phyloP scores from a whole-genome alignment of 192 early-diverging fungal species.

The Coemansia sp. region DNA sequence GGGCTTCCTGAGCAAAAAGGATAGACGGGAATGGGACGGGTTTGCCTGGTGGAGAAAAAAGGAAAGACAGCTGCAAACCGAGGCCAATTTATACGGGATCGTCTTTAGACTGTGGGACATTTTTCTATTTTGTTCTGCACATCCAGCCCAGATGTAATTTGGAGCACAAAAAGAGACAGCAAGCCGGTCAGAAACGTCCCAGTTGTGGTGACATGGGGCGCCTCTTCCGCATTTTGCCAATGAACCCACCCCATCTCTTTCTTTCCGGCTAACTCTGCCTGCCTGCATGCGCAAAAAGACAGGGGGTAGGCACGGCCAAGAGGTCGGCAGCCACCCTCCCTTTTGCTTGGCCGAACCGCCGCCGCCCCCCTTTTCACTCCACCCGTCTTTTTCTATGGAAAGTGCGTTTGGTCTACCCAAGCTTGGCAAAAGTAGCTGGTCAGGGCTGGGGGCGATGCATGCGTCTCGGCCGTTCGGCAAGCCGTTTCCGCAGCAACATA shows the following conservation, averaged over 20 bases:
- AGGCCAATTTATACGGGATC: not conserved
- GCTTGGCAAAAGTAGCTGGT: not conserved
- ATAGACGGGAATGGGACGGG: constrained; percentile 3
- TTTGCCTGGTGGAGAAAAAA: constrained; percentile 1
- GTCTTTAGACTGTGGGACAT: not conserved
- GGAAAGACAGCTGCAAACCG: not conserved
- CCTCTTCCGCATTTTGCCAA: constrained; percentile 3
- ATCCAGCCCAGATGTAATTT: not conserved
- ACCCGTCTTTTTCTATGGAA: not conserved
- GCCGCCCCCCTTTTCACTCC: not conserved
- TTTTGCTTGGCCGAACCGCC: constrained; percentile 3
- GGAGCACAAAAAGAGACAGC: not conserved
- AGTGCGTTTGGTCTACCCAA: not conserved
- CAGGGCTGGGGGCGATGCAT: not conserved
- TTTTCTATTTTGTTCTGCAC: not conserved
- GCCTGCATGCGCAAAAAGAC: not conserved
- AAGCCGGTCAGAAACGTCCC: not conserved
- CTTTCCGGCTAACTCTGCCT: constrained; percentile 9
- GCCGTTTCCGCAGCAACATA: not conserved
- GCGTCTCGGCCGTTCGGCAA: not conserved
- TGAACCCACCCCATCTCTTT: not conserved
- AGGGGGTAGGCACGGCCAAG: not conserved
- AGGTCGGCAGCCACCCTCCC: not conserved
- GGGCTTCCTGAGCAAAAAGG: not conserved
- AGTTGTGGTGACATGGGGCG: constrained; percentile 2